Conservation (phyloP, 2,329 filamentous ascomycete species). For the Xylaria sp. region DNA sequence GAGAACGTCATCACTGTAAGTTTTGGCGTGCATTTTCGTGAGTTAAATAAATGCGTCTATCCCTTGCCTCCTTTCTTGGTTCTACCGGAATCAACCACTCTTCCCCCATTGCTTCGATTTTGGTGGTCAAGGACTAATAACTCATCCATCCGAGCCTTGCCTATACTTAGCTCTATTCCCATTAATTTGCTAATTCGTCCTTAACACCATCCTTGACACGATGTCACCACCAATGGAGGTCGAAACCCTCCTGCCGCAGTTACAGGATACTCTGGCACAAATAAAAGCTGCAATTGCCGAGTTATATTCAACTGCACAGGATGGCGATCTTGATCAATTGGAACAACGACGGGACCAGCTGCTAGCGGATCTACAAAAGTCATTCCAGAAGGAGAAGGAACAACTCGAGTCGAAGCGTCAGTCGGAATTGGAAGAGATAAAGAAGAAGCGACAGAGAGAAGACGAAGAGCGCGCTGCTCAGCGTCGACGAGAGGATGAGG, state of each 20-base stretch:
- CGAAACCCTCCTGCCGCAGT: conserved; percentile 48
- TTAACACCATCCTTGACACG: background rate
- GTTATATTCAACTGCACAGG: conserved; percentile 43
- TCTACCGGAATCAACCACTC: background rate
- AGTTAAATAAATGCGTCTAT: background rate
- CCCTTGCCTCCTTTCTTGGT: background rate
- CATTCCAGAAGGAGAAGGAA: conserved; percentile 42
- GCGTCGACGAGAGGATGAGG: conserved; percentile 46
- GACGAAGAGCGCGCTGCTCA: conserved; percentile 49
- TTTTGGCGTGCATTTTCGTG: background rate
- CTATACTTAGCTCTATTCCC: background rate
- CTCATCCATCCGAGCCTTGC: background rate
- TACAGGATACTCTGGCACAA: conserved; percentile 49
- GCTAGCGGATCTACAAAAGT: conserved; percentile 40
- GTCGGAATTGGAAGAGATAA: conserved; percentile 42
- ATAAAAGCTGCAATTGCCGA: conserved; percentile 47
- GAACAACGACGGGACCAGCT: conserved; percentile 46
- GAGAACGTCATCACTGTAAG: conserved; percentile 8
- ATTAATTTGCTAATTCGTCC: background rate
- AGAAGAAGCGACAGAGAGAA: conserved; percentile 46
- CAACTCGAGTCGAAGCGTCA: conserved; percentile 40
- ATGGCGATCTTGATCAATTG: conserved; percentile 47
- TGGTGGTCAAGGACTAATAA: no score
- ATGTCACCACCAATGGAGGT: conserved; percentile 41
- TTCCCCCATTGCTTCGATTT: background rate